Evolutionary conservation across 805 yeast species (phyloP), one percentile per base, ranked within the genome.

Genomic region (Ogataea chonburiensis): DNA sequence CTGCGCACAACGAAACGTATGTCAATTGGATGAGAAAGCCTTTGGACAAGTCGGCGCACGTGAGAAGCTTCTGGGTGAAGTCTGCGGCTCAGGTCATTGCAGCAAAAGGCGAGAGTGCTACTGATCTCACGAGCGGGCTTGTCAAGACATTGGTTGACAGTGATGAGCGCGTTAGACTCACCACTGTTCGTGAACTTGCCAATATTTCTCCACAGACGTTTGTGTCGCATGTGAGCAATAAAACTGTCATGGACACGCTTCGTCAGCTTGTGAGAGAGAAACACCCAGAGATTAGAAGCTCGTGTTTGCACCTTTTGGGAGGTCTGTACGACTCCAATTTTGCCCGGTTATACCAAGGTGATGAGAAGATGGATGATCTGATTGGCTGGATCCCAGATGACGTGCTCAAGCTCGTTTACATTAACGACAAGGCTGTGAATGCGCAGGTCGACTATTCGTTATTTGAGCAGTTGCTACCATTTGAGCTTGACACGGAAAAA

Each of bases 21-120:
- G 55, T 62, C 11, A 71, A 68, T 18, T 88, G 95, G 95, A 57
- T 84, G 36, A 81, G 80, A 44, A 83, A 88, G 46, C 73, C 82
- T 5, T 66, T 81, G 8, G 97, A 88, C 55, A 64, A 76, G 6
- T 75, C 82, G 2, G 66, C 83, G 0, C 54, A 53, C 2, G 89
- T 87, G 2, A 67, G 96, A 35, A 58, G 70, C 4, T 68, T 71
- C 37, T 88, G 96, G 96, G 77, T 76, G 0, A 75, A 76, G 31
- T 72, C 77, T 22, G 58, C 79, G 0, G 68, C 80, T 0, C 56
- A 51, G 1, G 68, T 82, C 6, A 43, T 86, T 2, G 49, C 55
- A 5, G 43, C 56, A 4, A 67, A 79, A 43, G 54, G 58, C 13
- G 79, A 75, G 39, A 56, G 73, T 1, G 62, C 72, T 2, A 49